A percentile compares a stretch with the other conserved stretches of the same genome.
phyloP scores from a whole-genome alignment of 176 grass and related monocot genomes.

The Pontederia paniculata region DNA sequence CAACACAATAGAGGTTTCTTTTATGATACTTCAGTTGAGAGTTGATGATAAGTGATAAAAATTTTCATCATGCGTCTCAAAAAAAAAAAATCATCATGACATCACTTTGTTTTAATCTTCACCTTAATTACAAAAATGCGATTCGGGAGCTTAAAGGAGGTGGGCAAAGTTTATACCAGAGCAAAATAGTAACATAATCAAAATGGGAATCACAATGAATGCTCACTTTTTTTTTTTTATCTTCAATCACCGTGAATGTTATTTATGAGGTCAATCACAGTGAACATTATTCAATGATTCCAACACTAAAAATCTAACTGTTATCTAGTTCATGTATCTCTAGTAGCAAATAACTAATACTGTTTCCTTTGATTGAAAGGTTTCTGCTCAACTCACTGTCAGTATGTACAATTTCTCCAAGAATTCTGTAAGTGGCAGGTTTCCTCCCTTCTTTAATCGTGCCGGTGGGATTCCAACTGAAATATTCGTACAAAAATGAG shows the following conservation, averaged over 20 bases:
- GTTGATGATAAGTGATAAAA: too few relatives aligned
- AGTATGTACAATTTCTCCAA: slow-evolving; percentile 51
- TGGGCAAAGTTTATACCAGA: too few relatives aligned
- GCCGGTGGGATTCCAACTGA: slow-evolving; percentile 89
- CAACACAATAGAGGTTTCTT: background rate
- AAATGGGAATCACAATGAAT: too few relatives aligned
- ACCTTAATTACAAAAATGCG: too few relatives aligned
- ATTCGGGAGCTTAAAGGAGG: too few relatives aligned
- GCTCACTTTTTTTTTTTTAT: too few relatives aligned
- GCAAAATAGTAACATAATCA: too few relatives aligned
- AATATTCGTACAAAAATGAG: background rate
- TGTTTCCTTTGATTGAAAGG: background rate
- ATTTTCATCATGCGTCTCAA: too few relatives aligned
- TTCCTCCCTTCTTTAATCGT: slow-evolving; percentile 62
- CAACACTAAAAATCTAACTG: background rate
- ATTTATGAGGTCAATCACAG: background rate
- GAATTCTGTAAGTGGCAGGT: slow-evolving; percentile 72
- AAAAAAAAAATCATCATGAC: too few relatives aligned
- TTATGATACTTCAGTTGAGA: too few relatives aligned
- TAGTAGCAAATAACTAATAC: background rate
- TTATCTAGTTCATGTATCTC: background rate
- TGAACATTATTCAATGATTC: background rate
- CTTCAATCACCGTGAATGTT: too few relatives aligned
- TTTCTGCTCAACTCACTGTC: slow-evolving; percentile 46
- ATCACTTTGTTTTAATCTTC: too few relatives aligned